Base-by-base conservation (phyloP, 2,329 filamentous ascomycete genomes). In the Ophiosphaerella herpotricha region DNA sequence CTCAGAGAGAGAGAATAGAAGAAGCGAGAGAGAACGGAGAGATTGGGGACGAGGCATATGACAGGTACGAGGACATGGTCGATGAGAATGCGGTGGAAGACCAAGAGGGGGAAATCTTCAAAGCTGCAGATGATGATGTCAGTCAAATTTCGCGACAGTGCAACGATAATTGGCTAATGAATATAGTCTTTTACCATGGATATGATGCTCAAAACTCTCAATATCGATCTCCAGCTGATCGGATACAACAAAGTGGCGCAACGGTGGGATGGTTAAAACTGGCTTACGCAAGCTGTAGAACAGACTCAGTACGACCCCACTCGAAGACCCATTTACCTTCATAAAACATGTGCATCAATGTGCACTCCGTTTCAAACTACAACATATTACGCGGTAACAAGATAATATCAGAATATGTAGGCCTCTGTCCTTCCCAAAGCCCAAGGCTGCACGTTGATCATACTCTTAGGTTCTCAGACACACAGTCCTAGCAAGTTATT, bases 151-250 rank as follows among this genome's bases (percentile, higher is more conserved):
- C 3, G 37, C 23, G 11, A n/a, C 18, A n/a, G 12, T 5, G 8
- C 8, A 3, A 31, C 3, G 26, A 46, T 49, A 32, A 50, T 9
- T 9, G 39, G 2, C 46, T 64, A 50, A 61, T 38, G 4, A 31
- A 12, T 3, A 6, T 49, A 72, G 84, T 80, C 80, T 11, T 88
- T 88, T 61, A 87, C 84, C 11, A 86, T 89, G 80, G 84, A 82
- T 40, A 84, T 83, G 79, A 88, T 89, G 86, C 77, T 89, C 13
- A 80, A 80, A 57, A 83, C 80, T 26, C 73, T 89, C 50, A 85
- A 87, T 61, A 81, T 89, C 48, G 84, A 87, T 47, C 70, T 83
- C 4, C 74, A 79, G 41, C 64, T 82, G n/a, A 85, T 89, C 56
- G 86, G 85, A 5, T 88, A 82, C 66, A 84, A 87, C 67, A 77